Conservation (phyloP, 2,329 filamentous ascomycete species). For the Lachnellula suecica region DNA sequence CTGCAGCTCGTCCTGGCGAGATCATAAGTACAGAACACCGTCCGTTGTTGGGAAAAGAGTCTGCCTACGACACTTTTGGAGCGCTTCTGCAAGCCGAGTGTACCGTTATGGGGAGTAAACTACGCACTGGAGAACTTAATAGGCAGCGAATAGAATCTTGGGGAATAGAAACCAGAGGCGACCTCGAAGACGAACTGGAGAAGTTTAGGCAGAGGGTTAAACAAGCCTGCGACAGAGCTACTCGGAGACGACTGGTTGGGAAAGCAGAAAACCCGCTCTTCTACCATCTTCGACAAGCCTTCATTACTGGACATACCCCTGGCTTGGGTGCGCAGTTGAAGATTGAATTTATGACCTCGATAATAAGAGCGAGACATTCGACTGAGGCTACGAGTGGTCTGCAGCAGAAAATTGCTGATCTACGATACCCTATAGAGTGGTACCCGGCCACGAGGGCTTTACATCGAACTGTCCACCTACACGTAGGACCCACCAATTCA, state of each 20-base stretch:
- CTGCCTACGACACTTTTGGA: conserved; percentile 4
- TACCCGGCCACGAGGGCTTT: conserved; percentile 79
- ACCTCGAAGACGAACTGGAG: conserved; percentile 15
- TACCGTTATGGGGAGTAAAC: not conserved
- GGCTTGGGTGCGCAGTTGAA: conserved; percentile 59
- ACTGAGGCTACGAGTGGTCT: conserved; percentile 35
- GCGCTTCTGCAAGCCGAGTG: not conserved
- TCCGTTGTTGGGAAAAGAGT: not conserved
- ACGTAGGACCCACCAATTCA: conserved; percentile 96
- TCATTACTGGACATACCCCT: conserved; percentile 49
- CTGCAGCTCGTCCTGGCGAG: not conserved
- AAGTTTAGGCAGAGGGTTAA: conserved; percentile 11
- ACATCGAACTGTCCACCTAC: conserved; percentile 82
- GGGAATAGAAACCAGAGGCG: conserved; percentile 14
- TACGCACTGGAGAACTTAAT: not conserved
- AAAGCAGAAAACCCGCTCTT: conserved; percentile 25
- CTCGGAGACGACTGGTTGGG: conserved; percentile 5
- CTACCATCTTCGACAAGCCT: conserved; percentile 52
- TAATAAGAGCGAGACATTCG: conserved; percentile 58
- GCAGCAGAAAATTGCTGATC: conserved; percentile 70
- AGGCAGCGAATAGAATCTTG: conserved; percentile 2
- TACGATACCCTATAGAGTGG: conserved; percentile 91
- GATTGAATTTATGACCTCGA: conserved; percentile 64
- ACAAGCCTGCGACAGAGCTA: conserved; percentile 14
- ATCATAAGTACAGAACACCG: not conserved